Base-by-base conservation (phyloP, 805 yeast species). In the Hanseniaspora lindneri region DNA sequence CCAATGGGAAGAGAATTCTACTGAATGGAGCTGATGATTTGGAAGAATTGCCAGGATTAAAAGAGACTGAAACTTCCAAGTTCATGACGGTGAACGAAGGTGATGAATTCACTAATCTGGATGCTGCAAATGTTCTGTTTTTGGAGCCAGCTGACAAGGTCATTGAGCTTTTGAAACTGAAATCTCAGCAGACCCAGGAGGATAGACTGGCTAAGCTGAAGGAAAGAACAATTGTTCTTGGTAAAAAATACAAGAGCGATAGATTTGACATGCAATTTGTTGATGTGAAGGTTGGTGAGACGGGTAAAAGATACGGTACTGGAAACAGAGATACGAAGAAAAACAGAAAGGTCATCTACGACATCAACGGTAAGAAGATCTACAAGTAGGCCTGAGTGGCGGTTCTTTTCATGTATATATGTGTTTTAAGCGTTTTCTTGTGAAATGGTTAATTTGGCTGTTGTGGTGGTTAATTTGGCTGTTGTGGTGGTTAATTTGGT, bases 51-150 rank as follows among this genome's bases (percentile, higher is more conserved):
- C 96, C 96, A 29, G 78, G 83, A 44, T 95, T 95, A 28, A 74
- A 77, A 54, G 84, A 81, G 65, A 83, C 95, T 2, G 70, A 80
- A 54, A 78, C 77, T 54, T 85, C 94, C 54, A 72, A 89, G 54
- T 88, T 88, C 69, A 66, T 85, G 60, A 82, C 94, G 11, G 80
- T 89, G 62, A 89, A 95, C 9, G 98, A 89, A 66, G 79, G 87
- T 24, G 94, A 87, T 67, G 95, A 95, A 9, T 88, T 89, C 62
- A 96, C 96, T 6, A 95, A 96, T 4, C 73, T 87, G 5, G 97
- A 92, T 60, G 96, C 98, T 13, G 96, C 98, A 43, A 70, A 77
- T 50, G 75, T 82, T 34, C 76, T 85, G 54, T 87, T 74, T 37
- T 71, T 89, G 54, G 88, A 84, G 62, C 94, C 95, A n/a, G 96